Percentiles rank a stretch among this genome's conserved stretches.
These are phyloP conservation scores for Cladophialophora psammophila DNA, from an alignment of 2,329 filamentous ascomycete genomes.

Conservation along the genomic window DNA sequence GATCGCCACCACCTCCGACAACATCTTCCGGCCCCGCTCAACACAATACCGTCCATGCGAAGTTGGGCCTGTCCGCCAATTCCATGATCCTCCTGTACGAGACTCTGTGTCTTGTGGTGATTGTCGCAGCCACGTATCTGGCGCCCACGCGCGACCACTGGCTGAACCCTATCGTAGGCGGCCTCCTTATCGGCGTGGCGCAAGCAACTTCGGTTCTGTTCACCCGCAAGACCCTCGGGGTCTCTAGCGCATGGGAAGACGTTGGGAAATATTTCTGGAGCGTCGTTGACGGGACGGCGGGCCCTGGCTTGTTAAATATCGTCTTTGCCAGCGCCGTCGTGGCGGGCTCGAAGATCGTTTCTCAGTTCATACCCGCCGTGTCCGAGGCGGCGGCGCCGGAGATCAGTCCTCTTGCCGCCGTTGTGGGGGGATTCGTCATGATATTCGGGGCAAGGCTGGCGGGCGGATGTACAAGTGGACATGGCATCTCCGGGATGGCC, in stretches of 20 bases:
- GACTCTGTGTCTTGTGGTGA: constrained; percentile 49
- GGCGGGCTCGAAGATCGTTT: constrained; percentile 42
- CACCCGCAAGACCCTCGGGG: constrained; percentile 64
- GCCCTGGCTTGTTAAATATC: constrained; percentile 52
- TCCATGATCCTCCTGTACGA: constrained; percentile 54
- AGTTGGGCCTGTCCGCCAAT: constrained; percentile 31
- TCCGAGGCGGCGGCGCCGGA: constrained; percentile 17
- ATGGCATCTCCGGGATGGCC: constrained; percentile 73
- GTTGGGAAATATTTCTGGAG: constrained; percentile 63
- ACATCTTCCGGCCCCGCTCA: constrained; percentile 17
- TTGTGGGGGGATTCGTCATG: constrained; percentile 64
- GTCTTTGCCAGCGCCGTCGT: constrained; percentile 63
- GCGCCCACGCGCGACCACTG: constrained; percentile 41
- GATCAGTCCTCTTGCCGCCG: constrained; percentile 48
- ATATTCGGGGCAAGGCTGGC: constrained; percentile 67
- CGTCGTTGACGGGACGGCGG: constrained; percentile 42
- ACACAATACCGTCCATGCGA: constrained; percentile 33
- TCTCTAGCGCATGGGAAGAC: constrained; percentile 69
- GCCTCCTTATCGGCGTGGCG: constrained; percentile 64
- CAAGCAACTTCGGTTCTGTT: constrained; percentile 65
- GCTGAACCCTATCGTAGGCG: constrained; percentile 61
- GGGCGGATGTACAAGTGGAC: constrained; percentile 72
- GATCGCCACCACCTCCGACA: constrained; percentile 9
- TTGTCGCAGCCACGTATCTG: constrained; percentile 44
- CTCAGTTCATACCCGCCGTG: constrained; percentile 30